Evolutionary conservation across 441 rosid genomes (phyloP), one percentile per base, ranked within the genome.

Genomic region (Pelargonium cotyledonis): DNA sequence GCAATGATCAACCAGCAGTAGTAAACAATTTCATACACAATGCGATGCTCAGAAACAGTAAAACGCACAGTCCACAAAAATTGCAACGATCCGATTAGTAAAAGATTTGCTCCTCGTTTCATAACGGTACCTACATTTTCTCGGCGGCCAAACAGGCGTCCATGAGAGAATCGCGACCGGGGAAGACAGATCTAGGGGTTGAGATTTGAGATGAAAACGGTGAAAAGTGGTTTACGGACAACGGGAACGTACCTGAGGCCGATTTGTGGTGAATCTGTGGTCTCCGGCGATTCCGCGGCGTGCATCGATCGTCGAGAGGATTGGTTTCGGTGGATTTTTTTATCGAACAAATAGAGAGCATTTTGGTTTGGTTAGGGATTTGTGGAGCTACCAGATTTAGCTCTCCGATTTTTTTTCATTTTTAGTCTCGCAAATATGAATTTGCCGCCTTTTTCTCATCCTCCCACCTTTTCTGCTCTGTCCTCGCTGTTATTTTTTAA

Each of bases 401-500:
- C 61, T 55, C 61, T 31, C 5, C 61, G 61, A 55, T 18, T n/a
- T n/a, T 31, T 31, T 31, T 31, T 31, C 35, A 31, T 31, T 31
- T 31, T 31, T 31, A 31, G 35, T 31, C 35, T 55, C 21, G 61
- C 61, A 55, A 55, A 55, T 55, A 8, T 65, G 44, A 21, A 10
- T 71, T 70, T 72, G 74, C 70, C 70, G 74, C 74, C 74, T 65
- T 57, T 57, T 23, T 12, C n/a, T 65, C 58, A 58, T 5, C 38
- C 14, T 9, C 31, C 35, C 9, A 9, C 14, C 11, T 31, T 31
- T 31, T 31, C 51, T 46, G 16, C 61, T 16, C 61, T 55, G 10
- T 55, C 61, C 61, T 15, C 21, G 0, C 21, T 15, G 23, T 31
- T 1, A 5, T 3, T 55, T 55, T 55, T 55, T 55, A 55, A 55